Percentiles rank a stretch among this genome's conserved stretches.
Conservation (phyloP, 1,139 yeast genomes). For the Pichia sp. region DNA sequence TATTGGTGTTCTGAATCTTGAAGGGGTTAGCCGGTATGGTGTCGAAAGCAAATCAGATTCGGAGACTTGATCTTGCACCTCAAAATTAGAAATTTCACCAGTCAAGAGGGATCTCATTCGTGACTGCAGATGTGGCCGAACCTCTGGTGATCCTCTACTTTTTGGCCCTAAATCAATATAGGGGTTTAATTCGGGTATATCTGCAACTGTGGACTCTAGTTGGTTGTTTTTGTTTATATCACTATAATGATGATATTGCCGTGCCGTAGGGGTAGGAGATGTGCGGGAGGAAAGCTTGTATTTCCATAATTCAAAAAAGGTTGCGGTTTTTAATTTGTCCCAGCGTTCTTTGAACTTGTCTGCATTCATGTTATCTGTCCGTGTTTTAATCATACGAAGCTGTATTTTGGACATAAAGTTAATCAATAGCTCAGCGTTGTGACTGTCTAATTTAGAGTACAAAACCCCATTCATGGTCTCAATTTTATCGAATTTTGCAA, state of each 20-base stretch:
- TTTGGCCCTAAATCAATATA: conserved; percentile 10
- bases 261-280: conserved; percentile 9
- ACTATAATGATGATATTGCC: not conserved
- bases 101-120: conserved; percentile 6
- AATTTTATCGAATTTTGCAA: conserved; percentile 13
- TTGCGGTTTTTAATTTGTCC: conserved; percentile 17
- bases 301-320: conserved; percentile 25
- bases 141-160: conserved; percentile 9
- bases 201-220: not conserved
- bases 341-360: conserved; percentile 20
- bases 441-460: conserved; percentile 15
- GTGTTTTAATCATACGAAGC: conserved; percentile 19
- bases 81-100: conserved; percentile 4
- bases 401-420: conserved; percentile 20
- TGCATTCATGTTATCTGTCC: conserved; percentile 20
- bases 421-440: conserved; percentile 17
- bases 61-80: conserved; percentile 1
- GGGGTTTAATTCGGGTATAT: conserved; percentile 9
- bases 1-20: conserved; percentile 4
- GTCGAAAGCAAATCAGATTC: not conserved
- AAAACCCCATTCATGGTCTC: conserved; percentile 15
- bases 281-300: conserved; percentile 10
- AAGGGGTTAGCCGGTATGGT: conserved; percentile 2
- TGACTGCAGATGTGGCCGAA: conserved; percentile 2
- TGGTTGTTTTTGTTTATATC: not conserved